Base-by-base conservation (phyloP, 768 basidiomycete species). In the Tulasnella sp. region DNA sequence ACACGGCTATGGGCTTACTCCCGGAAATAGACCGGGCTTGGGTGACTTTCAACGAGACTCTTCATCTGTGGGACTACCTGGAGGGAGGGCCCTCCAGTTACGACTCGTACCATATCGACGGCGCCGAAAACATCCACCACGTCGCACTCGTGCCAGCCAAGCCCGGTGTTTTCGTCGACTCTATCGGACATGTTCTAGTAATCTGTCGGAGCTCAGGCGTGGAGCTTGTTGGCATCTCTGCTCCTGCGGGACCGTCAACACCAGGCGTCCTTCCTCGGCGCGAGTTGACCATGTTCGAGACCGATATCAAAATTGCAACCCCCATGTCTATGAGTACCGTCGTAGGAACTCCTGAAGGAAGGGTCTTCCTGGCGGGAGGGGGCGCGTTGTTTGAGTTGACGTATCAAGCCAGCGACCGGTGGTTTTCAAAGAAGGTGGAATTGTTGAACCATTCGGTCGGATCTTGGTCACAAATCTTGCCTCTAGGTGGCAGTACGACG, bases 21-120 rank as follows among this genome's bases (percentile, higher is more conserved):
- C 92, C 96, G 37, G 94, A 97, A 83, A 94, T 99, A 81, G 96
- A 97, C 83, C 91, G 96, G 72, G 96, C 94, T 0, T 99, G 96
- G 96, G 93, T 98, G 82, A 93, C 95, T 14, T 93, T 97, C 80
- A 96, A 98, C 87, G 92, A 96, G 85, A 95, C 95, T 83, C 88
- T 99, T 46, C 95, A 98, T 84, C 88, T 99, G 34, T 99, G 98
- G 98, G 96, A 99, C 86, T 99, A 98, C 85, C 87, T 92, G 48
- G 94, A 97, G 83, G 95, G 96, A 81, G 50, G 50, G 16, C 20
- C 75, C 42, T 46, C 58, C 60, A 54, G 46, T 58, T 40, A 72
- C 58, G 24, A n/a, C 6, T 58, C 77, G 18, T 76, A 64, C 72
- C 31, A 72, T 84, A 92, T 94, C 46, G 96, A 97, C 85, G 94